Conservation (phyloP, 495 filamentous ascomycete genomes). For the Aspergillus indologenus region DNA sequence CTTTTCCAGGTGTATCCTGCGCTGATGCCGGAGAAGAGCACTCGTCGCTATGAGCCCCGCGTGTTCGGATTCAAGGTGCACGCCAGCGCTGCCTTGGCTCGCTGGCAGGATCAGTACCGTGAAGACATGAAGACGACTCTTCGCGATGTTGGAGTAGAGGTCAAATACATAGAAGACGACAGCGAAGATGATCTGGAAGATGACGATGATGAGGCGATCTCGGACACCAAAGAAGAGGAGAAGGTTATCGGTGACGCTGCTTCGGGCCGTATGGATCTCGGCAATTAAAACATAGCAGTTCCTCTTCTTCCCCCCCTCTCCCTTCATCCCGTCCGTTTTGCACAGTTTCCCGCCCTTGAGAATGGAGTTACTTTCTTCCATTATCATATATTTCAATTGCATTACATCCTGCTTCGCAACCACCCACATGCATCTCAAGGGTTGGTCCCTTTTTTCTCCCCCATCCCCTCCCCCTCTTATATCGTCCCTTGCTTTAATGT, state of each 20-base stretch:
- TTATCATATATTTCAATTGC: conserved; percentile 2
- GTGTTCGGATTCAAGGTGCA: conserved; percentile 96
- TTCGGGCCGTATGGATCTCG: conserved; percentile 45
- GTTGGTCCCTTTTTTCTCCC: background rate
- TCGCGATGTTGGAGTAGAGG: conserved; percentile 50
- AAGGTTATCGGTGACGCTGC: conserved; percentile 38
- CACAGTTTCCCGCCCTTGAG: background rate
- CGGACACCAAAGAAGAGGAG: conserved; percentile 26
- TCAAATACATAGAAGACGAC: conserved; percentile 55
- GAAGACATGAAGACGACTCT: conserved; percentile 74
- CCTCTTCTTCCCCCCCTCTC: conserved; percentile 9
- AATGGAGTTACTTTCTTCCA: background rate
- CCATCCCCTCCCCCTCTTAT: conserved; percentile 7
- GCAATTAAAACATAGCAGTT: conserved; percentile 26
- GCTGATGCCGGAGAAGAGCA: conserved; percentile 78
- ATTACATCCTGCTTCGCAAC: background rate
- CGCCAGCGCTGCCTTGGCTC: conserved; percentile 77
- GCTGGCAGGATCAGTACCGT: conserved; percentile 83
- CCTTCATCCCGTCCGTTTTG: background rate
- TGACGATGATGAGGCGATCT: conserved; percentile 32
- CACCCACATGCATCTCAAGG: background rate
- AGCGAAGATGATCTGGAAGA: conserved; percentile 50
- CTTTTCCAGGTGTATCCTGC: conserved; percentile 97
- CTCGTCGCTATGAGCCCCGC: conserved; percentile 79
- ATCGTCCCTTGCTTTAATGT: background rate